Percentiles rank a stretch among this genome's conserved stretches.
These are phyloP conservation scores for Hypomontagnella monticulosa DNA, from an alignment of 495 filamentous ascomycete genomes.

Conservation along the genomic window DNA sequence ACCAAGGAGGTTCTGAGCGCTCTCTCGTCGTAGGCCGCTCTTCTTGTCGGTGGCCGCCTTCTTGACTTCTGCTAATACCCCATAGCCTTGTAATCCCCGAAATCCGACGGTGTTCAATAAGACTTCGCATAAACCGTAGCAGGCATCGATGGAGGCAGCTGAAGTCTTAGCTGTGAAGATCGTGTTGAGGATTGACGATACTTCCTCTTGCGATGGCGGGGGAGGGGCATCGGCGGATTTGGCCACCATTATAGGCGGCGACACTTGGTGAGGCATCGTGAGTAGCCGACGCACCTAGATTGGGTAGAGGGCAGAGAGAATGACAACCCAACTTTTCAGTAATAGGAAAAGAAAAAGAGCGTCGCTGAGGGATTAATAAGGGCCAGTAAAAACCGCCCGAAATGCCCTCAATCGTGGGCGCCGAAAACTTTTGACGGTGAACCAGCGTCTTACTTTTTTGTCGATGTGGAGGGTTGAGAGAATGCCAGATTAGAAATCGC, in stretches of 20 bases:
- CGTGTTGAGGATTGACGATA: slow-evolving; percentile 74
- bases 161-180: slow-evolving; percentile 86
- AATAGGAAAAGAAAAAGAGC: slow-evolving; percentile 1
- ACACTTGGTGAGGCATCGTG: slow-evolving; percentile 49
- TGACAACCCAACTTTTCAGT: slow-evolving; percentile 14
- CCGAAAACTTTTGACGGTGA: slow-evolving; percentile 22
- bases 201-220: slow-evolving; percentile 75
- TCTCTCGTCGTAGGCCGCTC: slow-evolving; percentile 83
- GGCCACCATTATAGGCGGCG: slow-evolving; percentile 54
- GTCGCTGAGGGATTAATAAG: slow-evolving; percentile 5
- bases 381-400: slow-evolving; percentile 28
- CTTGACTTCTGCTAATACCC: slow-evolving; percentile 74
- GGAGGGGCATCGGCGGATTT: slow-evolving; percentile 51
- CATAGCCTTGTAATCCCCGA: slow-evolving; percentile 77
- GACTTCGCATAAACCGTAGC: slow-evolving; percentile 83
- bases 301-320: slow-evolving; percentile 10
- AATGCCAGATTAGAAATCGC: slow-evolving; percentile 17
- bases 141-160: slow-evolving; percentile 83
- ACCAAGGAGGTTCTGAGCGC: slow-evolving; percentile 93
- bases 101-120: slow-evolving; percentile 81
- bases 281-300: slow-evolving; percentile 14
- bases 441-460: slow-evolving; percentile 29
- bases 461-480: slow-evolving; percentile 13
- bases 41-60: slow-evolving; percentile 97
- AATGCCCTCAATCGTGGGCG: slow-evolving; percentile 35